phyloP scores from a whole-genome alignment of 2,329 filamentous ascomycete species.

The Cordyceps militaris region DNA sequence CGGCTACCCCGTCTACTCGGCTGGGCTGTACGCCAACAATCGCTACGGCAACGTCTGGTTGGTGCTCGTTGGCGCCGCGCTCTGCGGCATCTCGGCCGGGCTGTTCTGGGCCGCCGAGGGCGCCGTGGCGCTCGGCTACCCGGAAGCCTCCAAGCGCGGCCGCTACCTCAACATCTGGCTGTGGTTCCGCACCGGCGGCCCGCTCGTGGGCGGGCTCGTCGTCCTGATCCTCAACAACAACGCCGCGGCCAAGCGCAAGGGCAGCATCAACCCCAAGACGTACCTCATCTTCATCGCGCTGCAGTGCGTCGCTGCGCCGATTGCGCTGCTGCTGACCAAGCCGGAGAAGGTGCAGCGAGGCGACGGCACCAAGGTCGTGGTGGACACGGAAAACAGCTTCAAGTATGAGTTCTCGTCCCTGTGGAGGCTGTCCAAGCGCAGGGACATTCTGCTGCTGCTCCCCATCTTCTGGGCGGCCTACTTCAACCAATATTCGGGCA shows the following conservation, averaged over 20 bases:
- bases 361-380: conserved; percentile 21
- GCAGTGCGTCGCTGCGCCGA: conserved; percentile 21
- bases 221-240: conserved; percentile 35
- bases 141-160: conserved; percentile 39
- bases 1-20: conserved; percentile 41
- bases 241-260: conserved; percentile 18
- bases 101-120: conserved; percentile 46
- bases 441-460: conserved; percentile 19
- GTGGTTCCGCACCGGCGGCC: conserved; percentile 44
- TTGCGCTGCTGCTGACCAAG: conserved; percentile 22
- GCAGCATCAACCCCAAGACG: conserved; percentile 21
- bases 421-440: conserved; percentile 16
- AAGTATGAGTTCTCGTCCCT: conserved; percentile 20
- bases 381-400: conserved; percentile 18
- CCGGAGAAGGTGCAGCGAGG: conserved; percentile 23
- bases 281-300: conserved; percentile 25
- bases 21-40: conserved; percentile 43
- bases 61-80: conserved; percentile 40
- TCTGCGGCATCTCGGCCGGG: conserved; percentile 41
- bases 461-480: conserved; percentile 23
- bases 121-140: conserved; percentile 42
- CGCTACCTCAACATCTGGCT: conserved; percentile 29
- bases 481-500: conserved; percentile 31
- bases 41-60: conserved; percentile 45
- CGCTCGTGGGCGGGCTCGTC: conserved; percentile 39